A percentile compares a stretch with the other conserved stretches of the same genome.
Conservation (phyloP, 2,329 filamentous ascomycete genomes). For the Hypomyces perniciosus region DNA sequence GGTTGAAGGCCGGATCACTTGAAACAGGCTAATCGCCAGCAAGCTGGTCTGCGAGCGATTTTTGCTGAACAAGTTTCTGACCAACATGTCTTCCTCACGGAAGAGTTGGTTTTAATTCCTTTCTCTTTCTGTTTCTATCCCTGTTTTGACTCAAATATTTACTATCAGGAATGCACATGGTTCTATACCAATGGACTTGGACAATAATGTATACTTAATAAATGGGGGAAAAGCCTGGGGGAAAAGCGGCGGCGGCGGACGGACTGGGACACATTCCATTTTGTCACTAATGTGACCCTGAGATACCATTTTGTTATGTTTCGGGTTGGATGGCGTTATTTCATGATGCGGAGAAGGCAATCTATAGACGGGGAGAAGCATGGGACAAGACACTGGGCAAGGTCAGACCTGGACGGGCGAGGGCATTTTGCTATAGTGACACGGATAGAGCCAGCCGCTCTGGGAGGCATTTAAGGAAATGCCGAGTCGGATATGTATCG, state of each 20-base stretch:
- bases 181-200: constrained; percentile 4
- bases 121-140: background rate
- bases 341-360: constrained; percentile 3
- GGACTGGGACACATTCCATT: constrained; percentile 6
- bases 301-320: constrained; percentile 12
- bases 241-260: background rate
- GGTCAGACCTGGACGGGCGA: no score
- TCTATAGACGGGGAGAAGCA: constrained; percentile 1
- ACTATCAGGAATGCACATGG: background rate
- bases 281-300: constrained; percentile 8
- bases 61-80: background rate
- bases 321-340: constrained; percentile 4
- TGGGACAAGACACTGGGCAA: no score
- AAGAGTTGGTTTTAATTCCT: background rate
- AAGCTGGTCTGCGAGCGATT: constrained; percentile 1
- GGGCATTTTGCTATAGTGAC: no score
- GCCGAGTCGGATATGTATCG: no score
- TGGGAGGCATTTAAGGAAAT: no score
- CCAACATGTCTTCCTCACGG: background rate
- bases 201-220: constrained; percentile 18
- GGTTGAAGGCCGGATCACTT: background rate
- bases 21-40: background rate
- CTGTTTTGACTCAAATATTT: background rate
- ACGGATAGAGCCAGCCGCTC: no score
- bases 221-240: constrained; percentile 1